Percentiles rank a stretch among this genome's conserved stretches.
phyloP scores from a whole-genome alignment of 2,329 filamentous ascomycete species.

The Penicillium psychrosexuale region DNA sequence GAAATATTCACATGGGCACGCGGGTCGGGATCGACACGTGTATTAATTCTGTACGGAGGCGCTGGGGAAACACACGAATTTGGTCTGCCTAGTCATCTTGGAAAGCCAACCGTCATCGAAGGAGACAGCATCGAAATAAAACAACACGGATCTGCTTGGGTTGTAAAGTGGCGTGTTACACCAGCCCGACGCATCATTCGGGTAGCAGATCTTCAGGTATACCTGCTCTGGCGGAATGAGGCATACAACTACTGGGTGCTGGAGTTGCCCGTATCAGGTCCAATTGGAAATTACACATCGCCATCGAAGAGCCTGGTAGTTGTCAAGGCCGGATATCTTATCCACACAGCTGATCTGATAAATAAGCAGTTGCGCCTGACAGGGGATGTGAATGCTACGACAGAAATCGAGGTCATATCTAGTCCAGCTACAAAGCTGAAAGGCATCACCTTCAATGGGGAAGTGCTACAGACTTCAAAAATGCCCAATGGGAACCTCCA shows the following conservation, averaged over 20 bases:
- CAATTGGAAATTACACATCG: constrained; percentile 23
- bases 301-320: constrained; percentile 23
- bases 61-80: constrained; percentile 28
- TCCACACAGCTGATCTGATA: constrained; percentile 16
- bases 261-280: constrained; percentile 19
- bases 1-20: constrained; percentile 32
- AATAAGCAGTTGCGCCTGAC: constrained; percentile 1
- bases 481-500: background rate
- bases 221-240: constrained; percentile 30
- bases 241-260: constrained; percentile 33
- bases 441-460: constrained; percentile 10
- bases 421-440: background rate
- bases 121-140: constrained; percentile 4
- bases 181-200: constrained; percentile 16
- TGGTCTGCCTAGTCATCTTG: constrained; percentile 18
- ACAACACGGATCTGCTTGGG: background rate
- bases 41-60: constrained; percentile 32
- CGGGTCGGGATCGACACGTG: constrained; percentile 10
- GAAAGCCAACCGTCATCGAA: constrained; percentile 11
- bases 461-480: background rate
- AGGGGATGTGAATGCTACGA: constrained; percentile 19
- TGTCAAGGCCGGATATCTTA: constrained; percentile 29
- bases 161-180: constrained; percentile 17
- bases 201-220: constrained; percentile 23
- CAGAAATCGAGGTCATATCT: constrained; percentile 16